phyloP scores from a whole-genome alignment of 192 early-diverging fungal genomes.

The Oehlia diaphana region DNA sequence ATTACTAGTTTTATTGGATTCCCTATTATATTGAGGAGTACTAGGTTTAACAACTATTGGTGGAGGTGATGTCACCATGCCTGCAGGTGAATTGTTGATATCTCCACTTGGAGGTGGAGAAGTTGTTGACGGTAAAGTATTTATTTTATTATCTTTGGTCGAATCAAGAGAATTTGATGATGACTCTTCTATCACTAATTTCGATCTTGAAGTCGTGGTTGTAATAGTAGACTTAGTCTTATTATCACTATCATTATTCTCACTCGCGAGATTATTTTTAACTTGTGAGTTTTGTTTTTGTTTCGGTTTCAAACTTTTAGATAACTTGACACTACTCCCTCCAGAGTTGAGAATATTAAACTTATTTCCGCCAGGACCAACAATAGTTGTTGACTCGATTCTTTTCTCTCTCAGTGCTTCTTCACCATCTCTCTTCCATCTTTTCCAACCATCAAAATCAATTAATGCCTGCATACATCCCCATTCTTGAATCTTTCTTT shows the following conservation, averaged over 20 bases:
- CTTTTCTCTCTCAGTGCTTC: constrained; percentile 32
- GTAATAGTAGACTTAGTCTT: no score
- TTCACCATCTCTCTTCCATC: constrained; percentile 44
- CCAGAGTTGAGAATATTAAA: neutral
- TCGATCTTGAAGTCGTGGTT: neutral
- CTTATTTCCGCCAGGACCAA: neutral
- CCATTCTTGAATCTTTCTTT: constrained; percentile 89
- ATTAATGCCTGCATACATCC: constrained; percentile 91
- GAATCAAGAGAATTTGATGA: no score
- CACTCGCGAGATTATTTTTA: neutral
- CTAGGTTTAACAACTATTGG: neutral
- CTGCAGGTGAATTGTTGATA: no score
- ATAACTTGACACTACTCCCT: neutral
- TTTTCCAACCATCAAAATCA: constrained; percentile 74
- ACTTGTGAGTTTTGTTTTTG: no score
- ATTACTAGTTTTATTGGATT: no score
- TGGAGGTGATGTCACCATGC: neutral
- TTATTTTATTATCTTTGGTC: no score
- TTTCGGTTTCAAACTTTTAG: neutral
- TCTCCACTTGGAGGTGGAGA: no score
- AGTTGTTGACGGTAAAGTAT: no score
- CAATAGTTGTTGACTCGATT: neutral
- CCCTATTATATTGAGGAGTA: neutral
- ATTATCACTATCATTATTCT: neutral
- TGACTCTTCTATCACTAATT: no score